Evolutionary conservation across 805 yeast species (phyloP).

Genomic region (Kodamaea laetipori): DNA sequence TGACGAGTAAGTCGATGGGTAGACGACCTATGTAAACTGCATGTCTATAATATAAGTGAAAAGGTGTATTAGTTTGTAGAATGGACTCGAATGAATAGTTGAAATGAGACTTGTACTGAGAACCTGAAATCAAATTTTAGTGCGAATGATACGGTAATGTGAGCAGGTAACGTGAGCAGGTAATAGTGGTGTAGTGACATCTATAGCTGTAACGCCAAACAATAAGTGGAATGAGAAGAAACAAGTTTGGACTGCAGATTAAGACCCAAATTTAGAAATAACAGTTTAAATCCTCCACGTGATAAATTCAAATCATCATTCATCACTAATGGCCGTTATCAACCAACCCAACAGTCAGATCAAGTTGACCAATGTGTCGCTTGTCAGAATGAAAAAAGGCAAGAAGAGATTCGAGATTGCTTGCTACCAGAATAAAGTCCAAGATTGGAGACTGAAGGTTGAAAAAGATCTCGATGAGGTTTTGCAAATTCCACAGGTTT

Average conservation of each 20-base stretch:
- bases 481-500: slow-evolving; percentile 92
- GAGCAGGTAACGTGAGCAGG: no score
- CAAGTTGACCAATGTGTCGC: slow-evolving; percentile 88
- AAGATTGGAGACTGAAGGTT: slow-evolving; percentile 84
- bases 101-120: no score
- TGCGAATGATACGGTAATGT: no score
- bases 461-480: slow-evolving; percentile 97
- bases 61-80: not conserved
- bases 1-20: slow-evolving; percentile 30
- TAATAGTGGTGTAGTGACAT: no score
- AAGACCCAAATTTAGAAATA: no score
- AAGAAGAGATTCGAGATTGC: slow-evolving; percentile 93
- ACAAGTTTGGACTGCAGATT: no score
- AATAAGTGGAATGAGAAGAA: no score
- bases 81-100: no score
- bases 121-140: no score
- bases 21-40: slow-evolving; percentile 5
- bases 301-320: slow-evolving; percentile 1
- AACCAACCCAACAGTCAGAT: slow-evolving; percentile 90
- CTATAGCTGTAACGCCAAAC: no score
- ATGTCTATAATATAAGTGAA: slow-evolving; percentile 6
- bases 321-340: slow-evolving; percentile 48
- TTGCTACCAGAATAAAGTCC: slow-evolving; percentile 95
- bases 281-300: no score
- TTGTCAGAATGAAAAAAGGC: slow-evolving; percentile 88